Conservation (phyloP, 768 basidiomycete genomes). For the Auricularia sp. region DNA sequence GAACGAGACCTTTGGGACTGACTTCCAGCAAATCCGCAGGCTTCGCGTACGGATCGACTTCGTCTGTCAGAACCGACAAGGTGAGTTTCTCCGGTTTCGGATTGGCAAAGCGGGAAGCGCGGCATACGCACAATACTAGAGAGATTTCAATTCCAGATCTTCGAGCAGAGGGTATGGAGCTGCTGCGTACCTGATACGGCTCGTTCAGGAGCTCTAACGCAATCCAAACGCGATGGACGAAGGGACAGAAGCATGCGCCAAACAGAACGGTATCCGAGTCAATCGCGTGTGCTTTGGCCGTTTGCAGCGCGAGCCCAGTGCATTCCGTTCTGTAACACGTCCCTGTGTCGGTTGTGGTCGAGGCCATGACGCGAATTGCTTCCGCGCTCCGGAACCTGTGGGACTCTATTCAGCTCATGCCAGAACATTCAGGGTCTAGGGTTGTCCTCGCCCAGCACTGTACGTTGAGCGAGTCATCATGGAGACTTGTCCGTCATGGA, state of each 20-base stretch:
- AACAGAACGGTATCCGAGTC: conserved; percentile 55
- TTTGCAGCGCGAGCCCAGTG: conserved; percentile 45
- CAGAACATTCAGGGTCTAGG: too few relatives aligned
- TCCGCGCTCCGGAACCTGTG: too few relatives aligned
- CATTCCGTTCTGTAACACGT: conserved; percentile 31
- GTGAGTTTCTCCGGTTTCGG: too few relatives aligned
- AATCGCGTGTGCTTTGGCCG: conserved; percentile 37
- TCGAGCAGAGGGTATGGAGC: conserved; percentile 8
- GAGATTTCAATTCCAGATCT: neutral
- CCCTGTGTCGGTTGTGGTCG: conserved; percentile 24
- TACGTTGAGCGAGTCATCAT: too few relatives aligned
- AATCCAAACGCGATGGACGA: conserved; percentile 75
- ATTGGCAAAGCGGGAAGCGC: too few relatives aligned
- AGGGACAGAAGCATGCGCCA: conserved; percentile 67
- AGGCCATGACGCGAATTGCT: too few relatives aligned
- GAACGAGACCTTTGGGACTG: conserved; percentile 76
- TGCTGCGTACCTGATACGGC: conserved; percentile 47
- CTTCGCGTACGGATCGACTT: conserved; percentile 78
- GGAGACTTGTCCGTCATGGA: too few relatives aligned
- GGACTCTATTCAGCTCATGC: too few relatives aligned
- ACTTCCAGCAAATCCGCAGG: conserved; percentile 68
- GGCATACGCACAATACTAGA: too few relatives aligned
- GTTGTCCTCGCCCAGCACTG: too few relatives aligned
- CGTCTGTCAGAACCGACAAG: conserved; percentile 33
- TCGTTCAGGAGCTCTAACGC: conserved; percentile 60